Evolutionary conservation across 1,139 yeast genomes (phyloP).

Genomic region (Hemisphaericaspora subhashii): DNA sequence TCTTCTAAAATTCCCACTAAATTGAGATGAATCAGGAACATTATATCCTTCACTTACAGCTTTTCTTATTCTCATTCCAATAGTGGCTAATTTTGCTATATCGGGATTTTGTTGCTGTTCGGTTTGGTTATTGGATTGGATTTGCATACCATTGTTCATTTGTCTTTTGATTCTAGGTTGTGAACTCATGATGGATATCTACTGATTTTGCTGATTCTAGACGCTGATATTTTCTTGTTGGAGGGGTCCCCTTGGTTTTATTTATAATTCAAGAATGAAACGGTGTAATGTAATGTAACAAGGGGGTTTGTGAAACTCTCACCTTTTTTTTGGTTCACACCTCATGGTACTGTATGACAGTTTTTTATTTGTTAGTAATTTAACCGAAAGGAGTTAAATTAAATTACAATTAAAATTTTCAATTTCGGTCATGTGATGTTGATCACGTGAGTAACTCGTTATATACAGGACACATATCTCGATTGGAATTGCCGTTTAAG

Average conservation of each 20-base stretch:
- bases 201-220: neutral
- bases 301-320: too few species aligned
- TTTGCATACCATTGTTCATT: slow-evolving; percentile 8
- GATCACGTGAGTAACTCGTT: too few species aligned
- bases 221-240: neutral
- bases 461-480: neutral
- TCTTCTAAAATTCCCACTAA: slow-evolving; percentile 24
- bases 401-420: too few species aligned
- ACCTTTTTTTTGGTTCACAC: too few species aligned
- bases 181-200: slow-evolving; percentile 8
- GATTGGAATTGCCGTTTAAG: neutral
- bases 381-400: too few species aligned
- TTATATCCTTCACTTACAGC: slow-evolving; percentile 62
- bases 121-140: slow-evolving; percentile 6
- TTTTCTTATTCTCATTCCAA: slow-evolving; percentile 74
- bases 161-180: slow-evolving; percentile 13
- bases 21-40: slow-evolving; percentile 14
- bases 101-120: slow-evolving; percentile 8
- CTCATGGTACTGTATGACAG: too few species aligned
- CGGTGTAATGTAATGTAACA: too few species aligned
- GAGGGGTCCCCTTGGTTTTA: neutral
- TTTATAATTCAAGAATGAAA: neutral
- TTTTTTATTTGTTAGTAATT: too few species aligned
- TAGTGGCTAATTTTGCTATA: slow-evolving; percentile 40
- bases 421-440: too few species aligned